A percentile compares a stretch with the other conserved stretches of the same genome.
Evolutionary conservation across 2,329 filamentous ascomycete species (phyloP).

Genomic region (Pestalotiopsis sp.): DNA sequence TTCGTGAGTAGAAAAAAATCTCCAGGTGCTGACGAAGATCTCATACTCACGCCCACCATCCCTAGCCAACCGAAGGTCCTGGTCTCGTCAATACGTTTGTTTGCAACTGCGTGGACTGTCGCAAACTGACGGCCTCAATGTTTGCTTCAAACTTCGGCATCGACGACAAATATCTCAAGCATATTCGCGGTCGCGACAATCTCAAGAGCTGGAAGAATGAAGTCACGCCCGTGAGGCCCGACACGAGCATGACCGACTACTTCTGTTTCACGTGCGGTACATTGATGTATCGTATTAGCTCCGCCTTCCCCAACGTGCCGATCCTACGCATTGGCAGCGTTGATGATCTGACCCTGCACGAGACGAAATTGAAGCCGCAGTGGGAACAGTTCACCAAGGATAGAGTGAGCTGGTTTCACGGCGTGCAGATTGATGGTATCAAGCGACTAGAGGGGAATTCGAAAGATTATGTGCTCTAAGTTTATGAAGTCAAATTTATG

Average conservation of each 20-base stretch:
- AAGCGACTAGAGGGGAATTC: background rate
- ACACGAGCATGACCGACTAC: slow-evolving; percentile 59
- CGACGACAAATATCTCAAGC: slow-evolving; percentile 43
- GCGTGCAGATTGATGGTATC: background rate
- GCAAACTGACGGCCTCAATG: slow-evolving; percentile 65
- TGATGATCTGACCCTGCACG: slow-evolving; percentile 61
- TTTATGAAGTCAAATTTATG: background rate
- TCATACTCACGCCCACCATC: background rate
- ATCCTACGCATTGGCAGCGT: slow-evolving; percentile 62
- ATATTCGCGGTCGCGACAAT: slow-evolving; percentile 54
- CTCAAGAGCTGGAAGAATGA: slow-evolving; percentile 48
- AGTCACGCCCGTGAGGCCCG: slow-evolving; percentile 45
- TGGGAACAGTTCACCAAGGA: slow-evolving; percentile 40
- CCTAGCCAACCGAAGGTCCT: slow-evolving; percentile 47
- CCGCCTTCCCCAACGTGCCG: slow-evolving; percentile 44
- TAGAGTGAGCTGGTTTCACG: slow-evolving; percentile 7
- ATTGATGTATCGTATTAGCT: slow-evolving; percentile 58
- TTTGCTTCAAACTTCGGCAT: slow-evolving; percentile 62
- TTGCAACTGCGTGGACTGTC: slow-evolving; percentile 65
- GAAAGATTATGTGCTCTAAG: background rate
- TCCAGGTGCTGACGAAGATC: background rate
- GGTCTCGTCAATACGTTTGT: slow-evolving; percentile 54
- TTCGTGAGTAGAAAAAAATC: slow-evolving; percentile 43
- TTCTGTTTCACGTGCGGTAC: slow-evolving; percentile 64
- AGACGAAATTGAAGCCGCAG: slow-evolving; percentile 57